These are phyloP conservation scores for Colletotrichum tabaci DNA, from an alignment of 2,329 filamentous ascomycete genomes.

Conservation along the genomic window DNA sequence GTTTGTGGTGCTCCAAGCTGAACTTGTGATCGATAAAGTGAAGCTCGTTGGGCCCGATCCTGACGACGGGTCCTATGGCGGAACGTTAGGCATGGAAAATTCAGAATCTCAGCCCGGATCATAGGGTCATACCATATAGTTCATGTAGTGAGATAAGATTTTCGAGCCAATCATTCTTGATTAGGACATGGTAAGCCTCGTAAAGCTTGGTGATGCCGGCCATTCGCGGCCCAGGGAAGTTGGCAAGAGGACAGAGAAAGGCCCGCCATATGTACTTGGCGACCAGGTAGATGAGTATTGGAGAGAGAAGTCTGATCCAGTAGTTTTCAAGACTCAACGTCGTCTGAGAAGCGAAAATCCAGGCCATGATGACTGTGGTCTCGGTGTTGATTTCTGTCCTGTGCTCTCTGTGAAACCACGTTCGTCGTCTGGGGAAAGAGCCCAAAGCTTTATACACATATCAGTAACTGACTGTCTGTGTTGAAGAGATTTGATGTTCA, in stretches of 20 bases:
- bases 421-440: background rate
- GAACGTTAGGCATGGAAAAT: background rate
- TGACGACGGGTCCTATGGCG: slow-evolving; percentile 35
- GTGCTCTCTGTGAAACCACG: background rate
- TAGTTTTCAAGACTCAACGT: background rate
- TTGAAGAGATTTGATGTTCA: background rate
- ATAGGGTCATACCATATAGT: slow-evolving; percentile 25
- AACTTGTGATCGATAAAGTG: slow-evolving; percentile 43
- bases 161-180: slow-evolving; percentile 42
- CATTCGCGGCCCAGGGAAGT: slow-evolving; percentile 32
- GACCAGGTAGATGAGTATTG: background rate
- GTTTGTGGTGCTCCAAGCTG: slow-evolving; percentile 39
- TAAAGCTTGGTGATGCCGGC: slow-evolving; percentile 38
- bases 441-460: background rate
- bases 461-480: background rate
- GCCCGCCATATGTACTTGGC: slow-evolving; percentile 27
- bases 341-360: background rate
- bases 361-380: slow-evolving; percentile 12
- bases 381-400: background rate
- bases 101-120: too few species aligned
- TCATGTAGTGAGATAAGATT: slow-evolving; percentile 38
- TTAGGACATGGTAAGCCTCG: slow-evolving; percentile 42
- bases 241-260: slow-evolving; percentile 28
- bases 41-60: slow-evolving; percentile 43
- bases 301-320: background rate